phyloP scores from a whole-genome alignment of 495 filamentous ascomycete genomes.

The Aspergillus ellipticus region DNA sequence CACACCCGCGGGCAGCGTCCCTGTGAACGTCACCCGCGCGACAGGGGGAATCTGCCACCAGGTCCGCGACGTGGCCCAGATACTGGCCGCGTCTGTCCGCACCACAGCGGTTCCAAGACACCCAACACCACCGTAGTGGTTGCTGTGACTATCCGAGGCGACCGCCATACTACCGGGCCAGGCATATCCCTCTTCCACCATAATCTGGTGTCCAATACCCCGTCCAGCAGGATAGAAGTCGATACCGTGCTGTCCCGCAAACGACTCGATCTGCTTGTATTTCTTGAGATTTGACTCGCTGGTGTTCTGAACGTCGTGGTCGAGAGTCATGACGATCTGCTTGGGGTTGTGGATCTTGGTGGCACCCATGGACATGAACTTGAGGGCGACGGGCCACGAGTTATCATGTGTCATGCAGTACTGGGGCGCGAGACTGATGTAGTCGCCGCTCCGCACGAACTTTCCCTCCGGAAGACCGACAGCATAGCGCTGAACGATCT shows the following conservation, averaged over 20 bases:
- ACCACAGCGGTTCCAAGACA: constrained; percentile 80
- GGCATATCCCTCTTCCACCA: constrained; percentile 79
- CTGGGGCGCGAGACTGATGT: constrained; percentile 72
- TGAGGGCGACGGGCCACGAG: constrained; percentile 76
- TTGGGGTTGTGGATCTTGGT: constrained; percentile 63
- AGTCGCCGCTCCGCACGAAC: constrained; percentile 72
- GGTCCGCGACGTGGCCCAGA: constrained; percentile 80
- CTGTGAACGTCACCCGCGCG: constrained; percentile 74
- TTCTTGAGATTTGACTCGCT: constrained; percentile 78
- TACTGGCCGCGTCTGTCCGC: constrained; percentile 78
- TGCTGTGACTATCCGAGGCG: constrained; percentile 79
- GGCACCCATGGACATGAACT: constrained; percentile 89
- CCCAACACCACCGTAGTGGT: constrained; percentile 85
- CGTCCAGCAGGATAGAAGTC: constrained; percentile 80
- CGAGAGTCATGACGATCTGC: constrained; percentile 85
- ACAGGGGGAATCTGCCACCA: constrained; percentile 92
- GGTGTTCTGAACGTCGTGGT: constrained; percentile 93
- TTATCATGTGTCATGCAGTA: constrained; percentile 92
- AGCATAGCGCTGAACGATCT: constrained; percentile 78
- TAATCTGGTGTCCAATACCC: constrained; percentile 88
- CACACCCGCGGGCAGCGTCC: constrained; percentile 72
- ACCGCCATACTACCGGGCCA: constrained; percentile 85
- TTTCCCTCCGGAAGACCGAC: constrained; percentile 68
- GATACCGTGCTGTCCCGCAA: constrained; percentile 75
- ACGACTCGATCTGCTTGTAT: constrained; percentile 80